A percentile compares a stretch with the other conserved stretches of the same genome.
Conservation (phyloP, 2,329 filamentous ascomycete genomes). For the Bipolaris gigantea region DNA sequence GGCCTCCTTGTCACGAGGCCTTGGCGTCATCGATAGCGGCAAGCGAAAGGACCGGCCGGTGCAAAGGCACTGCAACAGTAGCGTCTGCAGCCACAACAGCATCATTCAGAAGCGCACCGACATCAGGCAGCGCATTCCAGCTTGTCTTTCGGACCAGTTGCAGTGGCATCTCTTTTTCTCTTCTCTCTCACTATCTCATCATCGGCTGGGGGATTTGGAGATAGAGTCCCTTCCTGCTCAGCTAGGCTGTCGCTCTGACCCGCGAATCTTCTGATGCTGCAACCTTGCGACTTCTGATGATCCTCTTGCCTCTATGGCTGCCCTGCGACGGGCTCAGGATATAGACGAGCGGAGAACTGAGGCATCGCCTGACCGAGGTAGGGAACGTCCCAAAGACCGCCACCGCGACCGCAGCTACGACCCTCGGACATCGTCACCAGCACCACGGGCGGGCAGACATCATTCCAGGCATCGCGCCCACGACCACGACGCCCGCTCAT, state of each 20-base stretch:
- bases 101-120: constrained; percentile 28
- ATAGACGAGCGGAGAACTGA: constrained; percentile 50
- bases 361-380: constrained; percentile 41
- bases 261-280: constrained; percentile 42
- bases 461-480: constrained; percentile 34
- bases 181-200: constrained; percentile 13
- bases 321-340: constrained; percentile 46
- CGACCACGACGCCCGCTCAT: constrained; percentile 32
- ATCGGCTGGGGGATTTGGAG: constrained; percentile 22
- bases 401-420: constrained; percentile 31
- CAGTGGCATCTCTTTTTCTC: constrained; percentile 15
- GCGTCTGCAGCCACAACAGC: constrained; percentile 25
- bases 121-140: constrained; percentile 22
- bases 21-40: constrained; percentile 31
- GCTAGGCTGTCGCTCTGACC: constrained; percentile 43
- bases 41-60: constrained; percentile 31
- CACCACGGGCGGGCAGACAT: constrained; percentile 43
- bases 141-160: constrained; percentile 16
- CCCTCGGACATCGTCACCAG: constrained; percentile 40
- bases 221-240: constrained; percentile 35
- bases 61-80: constrained; percentile 22
- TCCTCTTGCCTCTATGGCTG: constrained; percentile 49
- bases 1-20: constrained; percentile 26
- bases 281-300: constrained; percentile 42
- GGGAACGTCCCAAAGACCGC: constrained; percentile 32